Base-by-base conservation (phyloP, 176 grass and related monocot species). In the Juncus effusus region DNA sequence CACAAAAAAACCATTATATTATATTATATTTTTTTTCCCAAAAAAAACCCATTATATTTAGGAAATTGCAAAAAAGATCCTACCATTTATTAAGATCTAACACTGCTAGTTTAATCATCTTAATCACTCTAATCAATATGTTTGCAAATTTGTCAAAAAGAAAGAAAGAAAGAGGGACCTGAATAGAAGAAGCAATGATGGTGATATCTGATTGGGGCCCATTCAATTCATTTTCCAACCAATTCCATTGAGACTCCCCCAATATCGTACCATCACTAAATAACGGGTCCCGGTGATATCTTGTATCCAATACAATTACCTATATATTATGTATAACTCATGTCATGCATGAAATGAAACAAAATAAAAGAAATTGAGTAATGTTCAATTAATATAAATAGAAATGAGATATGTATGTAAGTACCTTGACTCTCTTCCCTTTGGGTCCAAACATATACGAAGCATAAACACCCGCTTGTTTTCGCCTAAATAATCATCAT, bases 261-360 rank as follows among this genome's bases (percentile, higher is more conserved):
- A 96, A 81, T 70, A 96, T 77, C 61, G 81, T 84, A 64, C 93
- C 93, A 96, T 84, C 82, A 83, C 80, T 96, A 51, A 69, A 77
- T 12, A 88, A 60, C 52, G 84, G 87, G 40, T 96, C 88, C 76
- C 93, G 90, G 74, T 96, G 87, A 79, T 89, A 96, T 81, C 93
- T 96, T 11, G 93, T 96, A 58, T 96, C 93, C 65, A 96, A 80
- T 72, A 96, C 59, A 86, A 96, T 89, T 63, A 96, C 77, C 93
- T 96, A 79, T 7, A 64, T 37, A 55, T 36, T 16, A 59, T 76
- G 16, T 59, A 82, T 60, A 2, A 0, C 15, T 59, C 44, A 36
- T 42, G 7, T 71, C 55, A 65, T 7, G 5, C 40, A 15, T 62
- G 3, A 78, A 78, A 5, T 13, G 63, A 6, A 9, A 67, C 3